Conservation (phyloP, 441 rosid genomes). For the Gossypium gossypioides region DNA sequence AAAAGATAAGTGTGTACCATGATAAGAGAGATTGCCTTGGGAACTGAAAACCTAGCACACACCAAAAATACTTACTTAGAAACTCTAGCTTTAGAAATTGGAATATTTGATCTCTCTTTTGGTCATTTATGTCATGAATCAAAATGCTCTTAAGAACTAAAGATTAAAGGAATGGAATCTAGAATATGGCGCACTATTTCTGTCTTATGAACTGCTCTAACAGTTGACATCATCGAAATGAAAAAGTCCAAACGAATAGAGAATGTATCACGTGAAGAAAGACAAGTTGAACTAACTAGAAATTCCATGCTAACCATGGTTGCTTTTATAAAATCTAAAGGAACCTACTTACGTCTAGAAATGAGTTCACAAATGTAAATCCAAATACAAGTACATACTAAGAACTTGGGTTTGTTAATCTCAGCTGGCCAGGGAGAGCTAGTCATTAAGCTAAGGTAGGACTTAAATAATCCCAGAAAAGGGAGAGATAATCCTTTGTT, state of each 20-base stretch:
- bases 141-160: not conserved
- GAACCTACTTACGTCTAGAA: not conserved
- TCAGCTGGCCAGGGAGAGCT: not conserved
- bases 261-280: not conserved
- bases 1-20: constrained; percentile 31
- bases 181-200: not conserved
- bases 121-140: not conserved
- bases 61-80: not conserved
- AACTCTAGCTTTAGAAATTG: not conserved
- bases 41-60: constrained; percentile 25
- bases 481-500: not conserved
- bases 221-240: not conserved
- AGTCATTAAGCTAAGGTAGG: not conserved
- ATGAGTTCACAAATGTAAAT: not conserved
- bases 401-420: not conserved
- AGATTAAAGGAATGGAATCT: not conserved
- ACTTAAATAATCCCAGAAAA: not conserved
- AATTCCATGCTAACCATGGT: not conserved
- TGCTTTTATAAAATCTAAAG: not conserved
- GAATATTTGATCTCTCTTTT: not conserved
- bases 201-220: not conserved
- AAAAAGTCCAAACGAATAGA: not conserved
- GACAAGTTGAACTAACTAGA: not conserved
- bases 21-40: constrained; percentile 29
- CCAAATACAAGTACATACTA: not conserved